Evolutionary conservation across 768 basidiomycete genomes (phyloP), one percentile per base, ranked within the genome.

Genomic region (Lentinula lateritia): DNA sequence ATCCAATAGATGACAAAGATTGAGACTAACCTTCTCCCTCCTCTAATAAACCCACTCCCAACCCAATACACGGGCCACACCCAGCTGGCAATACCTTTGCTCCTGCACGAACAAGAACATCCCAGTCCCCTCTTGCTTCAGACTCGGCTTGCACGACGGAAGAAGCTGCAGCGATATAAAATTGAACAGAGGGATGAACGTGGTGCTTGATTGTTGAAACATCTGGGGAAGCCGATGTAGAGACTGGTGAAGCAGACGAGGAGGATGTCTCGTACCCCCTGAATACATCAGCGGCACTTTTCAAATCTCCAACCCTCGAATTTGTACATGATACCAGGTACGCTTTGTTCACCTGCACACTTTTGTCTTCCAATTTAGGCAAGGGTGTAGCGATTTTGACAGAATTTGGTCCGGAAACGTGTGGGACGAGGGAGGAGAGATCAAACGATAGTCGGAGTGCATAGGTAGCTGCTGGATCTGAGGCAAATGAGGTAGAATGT

Each of bases 301-400:
- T 86, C 61, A 99, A 88, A 66, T 99, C 97, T 0, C 95, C 97
- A 2, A 90, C 91, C 43, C 97, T 90, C 1, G 96, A 94, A 75
- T 99, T 99, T 61, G 97, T 98, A 73, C 97, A 99, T 66, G 92
- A 94, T 62, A 99, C 93, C 61, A 99, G 91, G 75, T 99, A 99
- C 0, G 97, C 97, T 74, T 99, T 99, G 67, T 99, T 84, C 70
- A 99, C 97, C 32, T 83, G 76, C 67, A 98, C 90, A 38, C 80
- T 83, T 28, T 80, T 76, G 36, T 83, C 77, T 67, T 90, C 88
- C 12, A 99, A 83, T n/a, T 81, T 78, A 0, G 96, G 92, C 0
- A 99, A 83, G 0, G 97, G 91, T 0, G 88, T 98, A n/a, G 95
- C 92, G 53, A 98, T 73, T 74, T 99, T 99, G 72, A 98, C 96